phyloP scores from a whole-genome alignment of 2,329 filamentous ascomycete species.

The Lasiodiplodia theobromae region DNA sequence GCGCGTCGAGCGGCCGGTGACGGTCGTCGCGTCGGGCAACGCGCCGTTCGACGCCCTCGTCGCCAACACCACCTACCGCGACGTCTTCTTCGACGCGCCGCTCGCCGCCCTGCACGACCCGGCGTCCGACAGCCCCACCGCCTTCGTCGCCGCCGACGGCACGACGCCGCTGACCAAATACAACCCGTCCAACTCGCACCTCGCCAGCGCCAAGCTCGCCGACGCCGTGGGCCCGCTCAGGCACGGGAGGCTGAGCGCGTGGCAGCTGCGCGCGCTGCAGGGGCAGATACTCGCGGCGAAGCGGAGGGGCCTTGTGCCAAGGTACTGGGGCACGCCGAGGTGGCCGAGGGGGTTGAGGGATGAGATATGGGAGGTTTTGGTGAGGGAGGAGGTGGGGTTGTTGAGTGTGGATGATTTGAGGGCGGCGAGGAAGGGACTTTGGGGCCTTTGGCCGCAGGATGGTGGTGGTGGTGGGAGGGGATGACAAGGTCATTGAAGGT shows the following conservation, averaged over 20 bases:
- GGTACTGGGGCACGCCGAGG: conserved; percentile 64
- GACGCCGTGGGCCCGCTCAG: conserved; percentile 53
- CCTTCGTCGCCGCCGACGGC: conserved; percentile 49
- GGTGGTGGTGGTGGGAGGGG: not conserved
- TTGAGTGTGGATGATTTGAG: conserved; percentile 65
- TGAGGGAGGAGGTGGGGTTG: conserved; percentile 60
- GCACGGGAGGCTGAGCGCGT: conserved; percentile 53
- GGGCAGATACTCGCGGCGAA: conserved; percentile 61
- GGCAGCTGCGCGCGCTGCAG: conserved; percentile 56
- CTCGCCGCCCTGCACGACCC: conserved; percentile 44
- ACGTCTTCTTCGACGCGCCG: conserved; percentile 64
- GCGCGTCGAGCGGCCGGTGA: conserved; percentile 53
- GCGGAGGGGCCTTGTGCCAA: conserved; percentile 58
- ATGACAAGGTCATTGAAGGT: not conserved
- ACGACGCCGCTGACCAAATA: conserved; percentile 49
- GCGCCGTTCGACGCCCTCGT: conserved; percentile 57
- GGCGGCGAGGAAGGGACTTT: not conserved
- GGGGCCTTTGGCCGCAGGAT: conserved; percentile 6
- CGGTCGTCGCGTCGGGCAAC: conserved; percentile 62
- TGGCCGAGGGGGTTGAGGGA: conserved; percentile 64
- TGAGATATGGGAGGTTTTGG: conserved; percentile 61
- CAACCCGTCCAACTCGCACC: conserved; percentile 74
- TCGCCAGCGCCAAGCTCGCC: conserved; percentile 68
- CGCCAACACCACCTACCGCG: conserved; percentile 56
- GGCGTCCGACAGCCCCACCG: not conserved